Percentiles rank a stretch among this genome's conserved stretches.
These are phyloP conservation scores for Rhypophila decipiens DNA, from an alignment of 495 filamentous ascomycete genomes.

Conservation along the genomic window DNA sequence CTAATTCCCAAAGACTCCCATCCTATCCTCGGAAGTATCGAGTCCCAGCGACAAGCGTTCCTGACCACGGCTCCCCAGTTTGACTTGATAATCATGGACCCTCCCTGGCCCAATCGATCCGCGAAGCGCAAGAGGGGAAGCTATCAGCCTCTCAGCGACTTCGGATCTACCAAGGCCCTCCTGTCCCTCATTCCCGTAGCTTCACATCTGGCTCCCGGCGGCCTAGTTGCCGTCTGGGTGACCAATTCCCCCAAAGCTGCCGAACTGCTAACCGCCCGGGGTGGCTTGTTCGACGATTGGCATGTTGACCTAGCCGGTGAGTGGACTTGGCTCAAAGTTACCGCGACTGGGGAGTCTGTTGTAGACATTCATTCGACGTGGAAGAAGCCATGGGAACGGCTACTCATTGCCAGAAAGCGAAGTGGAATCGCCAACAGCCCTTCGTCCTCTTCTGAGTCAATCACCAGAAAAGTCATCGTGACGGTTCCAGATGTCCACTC, in stretches of 20 bases:
- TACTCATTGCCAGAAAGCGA: slow-evolving; percentile 59
- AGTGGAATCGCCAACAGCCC: too few relatives aligned
- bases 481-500: slow-evolving; percentile 89
- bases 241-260: slow-evolving; percentile 67
- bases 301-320: slow-evolving; percentile 65
- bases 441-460: too few relatives aligned
- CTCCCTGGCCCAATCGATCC: slow-evolving; percentile 91
- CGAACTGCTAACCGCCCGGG: slow-evolving; percentile 46
- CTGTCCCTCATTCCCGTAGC: slow-evolving; percentile 49
- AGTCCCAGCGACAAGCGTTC: slow-evolving; percentile 25
- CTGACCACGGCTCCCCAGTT: slow-evolving; percentile 44
- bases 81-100: slow-evolving; percentile 79
- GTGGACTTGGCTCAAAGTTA: slow-evolving; percentile 91
- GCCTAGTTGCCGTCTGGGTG: slow-evolving; percentile 74
- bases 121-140: slow-evolving; percentile 44
- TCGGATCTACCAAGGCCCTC: slow-evolving; percentile 32
- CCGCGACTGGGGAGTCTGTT: slow-evolving; percentile 61
- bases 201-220: slow-evolving; percentile 46
- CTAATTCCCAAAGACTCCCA: slow-evolving; percentile 27
- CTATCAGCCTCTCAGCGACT: slow-evolving; percentile 52
- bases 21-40: slow-evolving; percentile 35
- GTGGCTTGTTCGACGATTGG: slow-evolving; percentile 52
- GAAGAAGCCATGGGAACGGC: slow-evolving; percentile 81
- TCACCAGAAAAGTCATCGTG: slow-evolving; percentile 53
- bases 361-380: slow-evolving; percentile 60